Percentiles rank a stretch among this genome's conserved stretches.
Conservation (phyloP, 2,329 filamentous ascomycete species). For the Phyllosticta citriasiana region DNA sequence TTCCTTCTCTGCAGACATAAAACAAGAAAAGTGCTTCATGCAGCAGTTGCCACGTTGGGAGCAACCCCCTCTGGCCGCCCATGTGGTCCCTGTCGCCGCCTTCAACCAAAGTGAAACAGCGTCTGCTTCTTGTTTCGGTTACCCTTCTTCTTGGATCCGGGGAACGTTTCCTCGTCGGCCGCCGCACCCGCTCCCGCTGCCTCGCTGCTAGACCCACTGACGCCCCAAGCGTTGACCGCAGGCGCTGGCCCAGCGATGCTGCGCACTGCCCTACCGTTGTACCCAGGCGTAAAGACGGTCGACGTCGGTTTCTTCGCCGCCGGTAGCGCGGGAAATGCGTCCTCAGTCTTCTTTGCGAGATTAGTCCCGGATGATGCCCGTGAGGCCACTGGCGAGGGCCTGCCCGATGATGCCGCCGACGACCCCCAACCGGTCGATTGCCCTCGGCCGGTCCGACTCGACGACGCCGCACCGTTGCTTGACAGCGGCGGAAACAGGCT, state of each 20-base stretch:
- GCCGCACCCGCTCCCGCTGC: constrained; percentile 14
- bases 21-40: background rate
- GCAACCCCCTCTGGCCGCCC: background rate
- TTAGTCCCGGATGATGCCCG: constrained; percentile 20
- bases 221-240: constrained; percentile 32
- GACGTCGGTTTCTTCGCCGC: constrained; percentile 60
- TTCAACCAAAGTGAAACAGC: constrained; percentile 39
- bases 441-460: constrained; percentile 12
- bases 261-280: constrained; percentile 35
- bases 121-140: constrained; percentile 43
- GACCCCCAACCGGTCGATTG: constrained; percentile 27
- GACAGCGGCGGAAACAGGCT: constrained; percentile 23
- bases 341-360: constrained; percentile 21
- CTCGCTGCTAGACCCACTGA: constrained; percentile 17
- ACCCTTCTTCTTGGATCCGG: constrained; percentile 34
- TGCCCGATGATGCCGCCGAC: constrained; percentile 26
- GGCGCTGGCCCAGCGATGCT: constrained; percentile 29
- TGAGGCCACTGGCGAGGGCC: constrained; percentile 29
- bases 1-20: background rate
- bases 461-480: constrained; percentile 9
- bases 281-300: constrained; percentile 42
- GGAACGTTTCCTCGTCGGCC: constrained; percentile 10
- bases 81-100: background rate
- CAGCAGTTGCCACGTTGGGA: background rate
- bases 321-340: constrained; percentile 76